Evolutionary conservation across 2,329 filamentous ascomycete species (phyloP).

Genomic region (Neonectria hederae): DNA sequence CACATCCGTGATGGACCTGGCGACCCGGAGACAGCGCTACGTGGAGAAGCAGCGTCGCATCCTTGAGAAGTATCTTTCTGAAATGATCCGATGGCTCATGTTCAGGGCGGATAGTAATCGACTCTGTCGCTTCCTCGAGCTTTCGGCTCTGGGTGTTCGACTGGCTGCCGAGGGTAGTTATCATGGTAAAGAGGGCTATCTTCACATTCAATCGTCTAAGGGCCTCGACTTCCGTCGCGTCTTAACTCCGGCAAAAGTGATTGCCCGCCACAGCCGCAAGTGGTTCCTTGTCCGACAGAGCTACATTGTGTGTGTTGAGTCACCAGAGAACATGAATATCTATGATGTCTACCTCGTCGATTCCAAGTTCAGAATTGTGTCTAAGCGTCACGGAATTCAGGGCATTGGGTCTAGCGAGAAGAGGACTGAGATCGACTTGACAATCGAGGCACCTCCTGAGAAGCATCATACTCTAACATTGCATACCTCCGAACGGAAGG

Average conservation of each 20-base stretch:
- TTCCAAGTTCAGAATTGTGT: slow-evolving; percentile 82
- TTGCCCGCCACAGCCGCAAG: slow-evolving; percentile 86
- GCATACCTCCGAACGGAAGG: slow-evolving; percentile 90
- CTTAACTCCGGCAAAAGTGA: slow-evolving; percentile 79
- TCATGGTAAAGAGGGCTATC: slow-evolving; percentile 94
- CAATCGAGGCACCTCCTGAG: slow-evolving; percentile 47
- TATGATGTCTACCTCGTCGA: slow-evolving; percentile 99
- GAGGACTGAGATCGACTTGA: slow-evolving; percentile 56
- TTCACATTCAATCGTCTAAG: slow-evolving; percentile 91
- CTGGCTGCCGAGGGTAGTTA: slow-evolving; percentile 96
- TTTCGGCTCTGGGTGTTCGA: slow-evolving; percentile 92
- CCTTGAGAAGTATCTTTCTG: slow-evolving; percentile 88
- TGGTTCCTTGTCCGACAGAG: slow-evolving; percentile 99
- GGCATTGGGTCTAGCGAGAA: slow-evolving; percentile 68
- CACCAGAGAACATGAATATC: slow-evolving; percentile 97
- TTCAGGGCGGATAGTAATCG: slow-evolving; percentile 96
- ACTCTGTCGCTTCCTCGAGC: slow-evolving; percentile 92
- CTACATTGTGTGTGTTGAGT: slow-evolving; percentile 98
- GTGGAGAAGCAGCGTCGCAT: slow-evolving; percentile 85
- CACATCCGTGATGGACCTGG: slow-evolving; percentile 60
- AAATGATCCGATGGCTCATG: slow-evolving; percentile 96
- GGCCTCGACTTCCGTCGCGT: slow-evolving; percentile 87
- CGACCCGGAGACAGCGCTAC: slow-evolving; percentile 64
- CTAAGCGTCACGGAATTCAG: slow-evolving; percentile 70
- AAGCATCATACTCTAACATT: slow-evolving; percentile 88